Base-by-base conservation (phyloP, 2,329 filamentous ascomycete genomes). In the Cladosporium austrohemisphaericum region DNA sequence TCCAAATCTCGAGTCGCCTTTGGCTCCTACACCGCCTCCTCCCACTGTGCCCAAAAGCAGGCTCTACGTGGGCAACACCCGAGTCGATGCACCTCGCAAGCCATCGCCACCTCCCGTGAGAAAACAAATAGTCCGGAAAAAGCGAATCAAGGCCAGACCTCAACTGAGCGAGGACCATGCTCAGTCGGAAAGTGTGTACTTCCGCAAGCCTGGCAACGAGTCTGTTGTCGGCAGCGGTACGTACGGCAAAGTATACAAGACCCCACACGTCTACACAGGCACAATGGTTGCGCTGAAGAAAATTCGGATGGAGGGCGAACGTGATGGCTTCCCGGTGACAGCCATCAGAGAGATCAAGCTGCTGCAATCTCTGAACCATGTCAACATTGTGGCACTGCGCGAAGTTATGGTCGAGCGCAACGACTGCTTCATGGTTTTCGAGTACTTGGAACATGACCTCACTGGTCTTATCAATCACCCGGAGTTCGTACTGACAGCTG, bases 351-450 rank as follows among this genome's bases (percentile, higher is more conserved):
- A 95, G 67, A 91, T 95, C 73, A 94, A 94, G 66, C 75, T 95
- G 19, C 76, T 95, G n/a, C 89, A 95, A 64, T 91, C 87, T 3
- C 76, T 95, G 18, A 84, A 85, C 55, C 88, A 95, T 61, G 72
- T 77, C 52, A 95, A 94, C 61, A 84, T 95, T 43, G 88, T 95
- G 50, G 83, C 84, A 32, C 73, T 95, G 14, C 82, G 87, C 57
- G 90, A 95, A 70, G 88, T 94, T 57, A 98, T 98, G 93, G 93
- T 98, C 2, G 93, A 98, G 71, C 88, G 86, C 65, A 97, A 97
- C 59, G 91, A 97, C 69, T 98, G 93, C 68, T 98, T 95, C 70
- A 98, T 98, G 93, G 93, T 98, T 3, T 98, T 98, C 57, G 93
- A 98, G 67, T 98, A 98, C 65, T 78, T 97, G 25, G 92, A 93